Conservation (phyloP, 176 grass and related monocot genomes). For the Oryza glumipatula region DNA sequence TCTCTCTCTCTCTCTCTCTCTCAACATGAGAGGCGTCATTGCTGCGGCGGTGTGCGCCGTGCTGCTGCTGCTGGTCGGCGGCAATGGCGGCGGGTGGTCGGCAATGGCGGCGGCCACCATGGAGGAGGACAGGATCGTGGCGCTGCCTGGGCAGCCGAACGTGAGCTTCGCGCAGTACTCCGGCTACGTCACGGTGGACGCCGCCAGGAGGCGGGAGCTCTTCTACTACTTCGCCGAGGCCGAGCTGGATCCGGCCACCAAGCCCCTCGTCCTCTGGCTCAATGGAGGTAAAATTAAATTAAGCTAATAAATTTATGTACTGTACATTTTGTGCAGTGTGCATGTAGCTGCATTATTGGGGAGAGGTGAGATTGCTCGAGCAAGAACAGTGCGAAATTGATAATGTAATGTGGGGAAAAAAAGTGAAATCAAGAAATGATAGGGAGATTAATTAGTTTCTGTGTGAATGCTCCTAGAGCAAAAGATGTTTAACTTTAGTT, state of each 20-base stretch:
- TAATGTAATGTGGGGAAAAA: not conserved
- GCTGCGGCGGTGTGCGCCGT: conserved; percentile 21
- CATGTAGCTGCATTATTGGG: conserved; percentile 35
- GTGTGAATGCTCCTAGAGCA: conserved; percentile 9
- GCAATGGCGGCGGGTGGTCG: not conserved
- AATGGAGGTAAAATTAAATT: conserved; percentile 73
- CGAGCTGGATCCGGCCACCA: conserved; percentile 74
- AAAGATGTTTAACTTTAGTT: conserved; percentile 18
- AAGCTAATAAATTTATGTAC: not conserved
- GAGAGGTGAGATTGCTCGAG: not conserved
- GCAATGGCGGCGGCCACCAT: not conserved
- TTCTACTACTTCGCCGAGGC: conserved; percentile 98
- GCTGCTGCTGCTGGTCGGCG: conserved; percentile 30
- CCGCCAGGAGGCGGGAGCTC: conserved; percentile 61
- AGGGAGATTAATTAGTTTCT: conserved; percentile 1
- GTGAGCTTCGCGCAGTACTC: conserved; percentile 85
- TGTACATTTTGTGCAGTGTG: conserved; percentile 1
- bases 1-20: not conserved
- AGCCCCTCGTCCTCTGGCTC: conserved; percentile 96
- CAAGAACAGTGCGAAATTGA: not conserved
- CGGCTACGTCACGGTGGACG: conserved; percentile 82
- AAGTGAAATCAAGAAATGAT: not conserved
- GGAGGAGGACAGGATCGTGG: conserved; percentile 61
- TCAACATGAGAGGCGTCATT: conserved; percentile 36
- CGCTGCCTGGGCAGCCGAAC: conserved; percentile 78